A percentile compares a stretch with the other conserved stretches of the same genome.
Evolutionary conservation across 768 basidiomycete genomes (phyloP).

Genomic region (Cystobasidiopsis lactophilus): DNA sequence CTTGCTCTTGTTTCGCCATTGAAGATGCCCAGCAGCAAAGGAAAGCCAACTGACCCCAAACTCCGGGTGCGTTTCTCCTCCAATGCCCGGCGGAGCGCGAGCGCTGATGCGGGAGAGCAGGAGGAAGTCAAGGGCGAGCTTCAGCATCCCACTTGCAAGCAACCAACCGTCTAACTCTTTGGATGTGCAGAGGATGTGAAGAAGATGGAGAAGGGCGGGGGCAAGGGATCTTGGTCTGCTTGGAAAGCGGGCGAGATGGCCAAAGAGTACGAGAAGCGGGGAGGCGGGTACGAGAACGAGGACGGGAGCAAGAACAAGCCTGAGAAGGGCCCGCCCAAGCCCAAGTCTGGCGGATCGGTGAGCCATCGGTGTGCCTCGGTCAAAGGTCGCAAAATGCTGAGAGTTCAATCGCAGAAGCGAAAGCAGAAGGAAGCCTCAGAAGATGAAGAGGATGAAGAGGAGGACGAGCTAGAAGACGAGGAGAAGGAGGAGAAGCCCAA

Average conservation of each 20-base stretch:
- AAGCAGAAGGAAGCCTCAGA: background rate
- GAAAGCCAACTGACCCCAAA: background rate
- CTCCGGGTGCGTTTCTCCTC: background rate
- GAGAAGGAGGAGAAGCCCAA: background rate
- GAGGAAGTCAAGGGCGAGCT: background rate
- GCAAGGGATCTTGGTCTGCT: background rate
- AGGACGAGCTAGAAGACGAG: background rate
- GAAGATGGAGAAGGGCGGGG: background rate
- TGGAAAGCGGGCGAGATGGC: background rate
- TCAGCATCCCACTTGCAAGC: background rate
- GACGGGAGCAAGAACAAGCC: conserved; percentile 1
- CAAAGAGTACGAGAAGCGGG: background rate
- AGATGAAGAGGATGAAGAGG: conserved; percentile 1
- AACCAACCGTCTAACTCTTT: background rate
- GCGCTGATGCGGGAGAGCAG: background rate
- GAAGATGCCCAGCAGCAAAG: background rate
- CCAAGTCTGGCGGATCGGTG: background rate
- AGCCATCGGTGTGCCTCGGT: too few species aligned
- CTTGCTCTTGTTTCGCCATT: too few species aligned
- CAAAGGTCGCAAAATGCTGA: background rate
- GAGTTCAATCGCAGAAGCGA: background rate
- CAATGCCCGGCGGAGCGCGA: background rate
- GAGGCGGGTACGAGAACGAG: conserved; percentile 1
- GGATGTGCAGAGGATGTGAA: too few species aligned
- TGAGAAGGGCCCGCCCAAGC: background rate